Evolutionary conservation across 169 alveolate species (phyloP), one percentile per base, ranked within the genome.

Genomic region (Babesia bovis): DNA sequence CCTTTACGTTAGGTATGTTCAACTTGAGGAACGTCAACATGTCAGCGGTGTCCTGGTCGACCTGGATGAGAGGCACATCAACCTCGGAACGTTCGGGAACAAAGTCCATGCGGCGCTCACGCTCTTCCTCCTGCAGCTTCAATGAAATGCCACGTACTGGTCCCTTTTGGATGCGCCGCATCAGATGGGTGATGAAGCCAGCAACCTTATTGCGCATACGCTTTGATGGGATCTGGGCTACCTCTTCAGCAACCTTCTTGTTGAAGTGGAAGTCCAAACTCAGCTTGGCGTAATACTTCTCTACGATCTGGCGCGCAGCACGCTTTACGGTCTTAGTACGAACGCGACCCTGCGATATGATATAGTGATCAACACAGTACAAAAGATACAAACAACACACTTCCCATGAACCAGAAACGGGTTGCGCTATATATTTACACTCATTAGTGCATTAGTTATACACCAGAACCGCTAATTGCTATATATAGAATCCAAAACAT

Each of bases 71-170:
- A n/a, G 90, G 94, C 15, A 93, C 94, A 69, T 94, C 97, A 10
- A 94, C 90, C 90, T 94, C 96, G 10, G 97, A 94, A 51, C 84
- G 85, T 74, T 97, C 99, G 4, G 99, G 99, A 33, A 95, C 97
- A 84, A 85, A 93, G 85, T 98, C 99, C 97, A 98, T 94, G 79
- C 98, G 96, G 76, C 98, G 92, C 89, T 97, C 99, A 89, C 99
- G 93, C 90, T 98, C 99, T 84, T 96, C 99, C 93, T 98, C 99
- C 91, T 98, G 99, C 79, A 98, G 91, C 91, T 97, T 98, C 73
- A 98, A 94, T 19, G 99, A 97, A 89, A 98, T 98, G 61, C 99
- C 99, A 67, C 98, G 96, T 41, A 98, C 99, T 12, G 99, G 99
- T n/a, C 99, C 99, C 94, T 96, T 97, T 87, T 95, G 98, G 70